Base-by-base conservation (phyloP, 2,329 filamentous ascomycete genomes). In the Calonectria multiphialidica region DNA sequence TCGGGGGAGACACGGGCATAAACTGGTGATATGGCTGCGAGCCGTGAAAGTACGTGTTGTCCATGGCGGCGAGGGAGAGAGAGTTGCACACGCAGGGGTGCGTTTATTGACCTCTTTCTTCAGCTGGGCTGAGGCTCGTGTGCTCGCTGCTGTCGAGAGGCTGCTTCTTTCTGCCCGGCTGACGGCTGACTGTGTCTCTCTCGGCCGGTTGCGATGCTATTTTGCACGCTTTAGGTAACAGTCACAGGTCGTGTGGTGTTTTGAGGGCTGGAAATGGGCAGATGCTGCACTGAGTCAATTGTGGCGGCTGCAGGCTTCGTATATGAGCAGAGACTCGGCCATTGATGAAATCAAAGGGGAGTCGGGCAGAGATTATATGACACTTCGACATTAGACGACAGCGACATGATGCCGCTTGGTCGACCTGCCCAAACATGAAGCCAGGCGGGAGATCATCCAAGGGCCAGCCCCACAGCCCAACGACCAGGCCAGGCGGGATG, bases 1-100 rank as follows among this genome's bases (percentile, higher is more conserved):
- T 53, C 8, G 49, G 53, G 40, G 53, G 53, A 23, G 86, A 83
- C 63, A 90, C 86, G 74, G 86, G 83, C 80, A 90, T 86, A 80
- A 90, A 90, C 76, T 86, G 85, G 76, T 87, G 87, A 82, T 88
- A 90, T 59, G 87, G 83, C 82, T 89, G 87, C 72, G 84, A 79
- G 78, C 83, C 84, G 64, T 85, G 76, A 80, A 88, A 90, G 72
- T 88, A 88, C 72, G 83, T 82, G 59, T 87, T 90, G 80, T 90
- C 88, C 89, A 91, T 90, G 75, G 72, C 74, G 73, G 72, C 37
- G 53, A 28, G 18, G 12, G 53, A 49, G 53, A n/a, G n/a, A n/a
- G n/a, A n/a, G n/a, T n/a, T 16, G 49, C 33, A 33, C 30, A 37
- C 33, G 37, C 53, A 59, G 53, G 53, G 53, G 53, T 59, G 35